These are phyloP conservation scores for Chamaecrista fasciculata DNA, from an alignment of 306 rosid genomes.

Conservation along the genomic window DNA sequence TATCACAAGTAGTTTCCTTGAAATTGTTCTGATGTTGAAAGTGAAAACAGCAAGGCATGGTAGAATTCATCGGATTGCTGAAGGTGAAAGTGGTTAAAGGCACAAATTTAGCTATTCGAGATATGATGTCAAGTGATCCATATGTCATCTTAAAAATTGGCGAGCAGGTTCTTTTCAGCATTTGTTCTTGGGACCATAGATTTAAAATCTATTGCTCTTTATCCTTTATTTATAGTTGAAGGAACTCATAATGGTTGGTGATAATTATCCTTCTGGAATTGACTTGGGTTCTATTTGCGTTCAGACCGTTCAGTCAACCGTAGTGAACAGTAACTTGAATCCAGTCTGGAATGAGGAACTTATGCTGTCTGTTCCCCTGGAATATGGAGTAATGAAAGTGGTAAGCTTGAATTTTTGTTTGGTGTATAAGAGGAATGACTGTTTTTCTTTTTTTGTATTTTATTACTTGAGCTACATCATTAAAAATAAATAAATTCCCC, in stretches of 20 bases:
- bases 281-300: slow-evolving; percentile 25
- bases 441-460: slow-evolving; percentile 10
- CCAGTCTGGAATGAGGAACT: slow-evolving; percentile 99
- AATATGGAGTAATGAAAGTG: slow-evolving; percentile 74
- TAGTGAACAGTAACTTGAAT: slow-evolving; percentile 77
- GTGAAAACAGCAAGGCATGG: slow-evolving; percentile 82
- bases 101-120: slow-evolving; percentile 85
- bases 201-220: slow-evolving; percentile 14
- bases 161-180: slow-evolving; percentile 55
- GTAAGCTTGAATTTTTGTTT: slow-evolving; percentile 43
- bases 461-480: neutral
- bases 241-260: slow-evolving; percentile 15
- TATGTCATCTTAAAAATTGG: slow-evolving; percentile 89
- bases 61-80: slow-evolving; percentile 86
- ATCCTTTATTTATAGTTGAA: slow-evolving; percentile 17
- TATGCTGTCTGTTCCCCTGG: slow-evolving; percentile 91
- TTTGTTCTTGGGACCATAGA: neutral
- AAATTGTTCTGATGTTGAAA: slow-evolving; percentile 41
- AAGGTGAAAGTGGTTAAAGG: slow-evolving; percentile 90
- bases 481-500: slow-evolving; percentile 12
- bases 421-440: neutral
- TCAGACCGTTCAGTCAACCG: slow-evolving; percentile 70
- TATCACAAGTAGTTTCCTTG: slow-evolving; percentile 30
- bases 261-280: slow-evolving; percentile 33
- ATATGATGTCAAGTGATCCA: slow-evolving; percentile 96